phyloP scores from a whole-genome alignment of 2,329 filamentous ascomycete genomes.

The Aspergillus jensenii region DNA sequence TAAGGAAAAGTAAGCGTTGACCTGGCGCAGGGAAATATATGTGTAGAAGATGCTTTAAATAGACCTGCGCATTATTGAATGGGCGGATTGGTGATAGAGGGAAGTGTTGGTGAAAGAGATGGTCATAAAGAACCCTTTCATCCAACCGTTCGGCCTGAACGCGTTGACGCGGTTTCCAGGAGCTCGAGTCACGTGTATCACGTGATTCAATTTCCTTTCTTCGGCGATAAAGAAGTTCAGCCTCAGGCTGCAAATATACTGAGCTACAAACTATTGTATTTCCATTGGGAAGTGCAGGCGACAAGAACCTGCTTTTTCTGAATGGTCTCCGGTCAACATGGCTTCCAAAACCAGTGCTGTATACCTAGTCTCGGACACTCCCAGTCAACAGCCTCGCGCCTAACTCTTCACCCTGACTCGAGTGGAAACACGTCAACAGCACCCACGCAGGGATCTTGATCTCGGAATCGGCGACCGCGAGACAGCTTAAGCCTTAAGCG shows the following conservation, averaged over 20 bases:
- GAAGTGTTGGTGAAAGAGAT: not conserved
- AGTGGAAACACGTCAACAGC: slow-evolving; percentile 5
- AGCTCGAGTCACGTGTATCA: not conserved
- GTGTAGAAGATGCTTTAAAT: not conserved
- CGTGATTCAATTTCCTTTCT: not conserved
- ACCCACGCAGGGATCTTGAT: not conserved
- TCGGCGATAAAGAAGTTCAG: not conserved
- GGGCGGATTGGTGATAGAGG: not conserved
- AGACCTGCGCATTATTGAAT: not conserved
- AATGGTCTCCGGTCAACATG: not conserved
- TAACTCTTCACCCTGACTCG: not conserved
- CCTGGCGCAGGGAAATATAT: not conserved
- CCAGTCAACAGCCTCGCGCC: not conserved
- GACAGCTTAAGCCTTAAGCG: not conserved
- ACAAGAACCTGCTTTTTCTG: not conserved
- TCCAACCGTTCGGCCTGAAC: not conserved
- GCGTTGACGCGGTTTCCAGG: slow-evolving; percentile 3
- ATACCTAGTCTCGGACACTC: not conserved
- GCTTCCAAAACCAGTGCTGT: not conserved
- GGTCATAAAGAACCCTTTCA: not conserved
- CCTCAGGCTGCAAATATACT: too few species aligned
- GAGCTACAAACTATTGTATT: not conserved
- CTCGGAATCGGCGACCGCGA: not conserved
- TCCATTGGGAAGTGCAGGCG: not conserved
- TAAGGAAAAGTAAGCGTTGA: not conserved